These are phyloP conservation scores for Cruciata laevipes DNA, from an alignment of 257 asterid genomes.

Conservation along the genomic window DNA sequence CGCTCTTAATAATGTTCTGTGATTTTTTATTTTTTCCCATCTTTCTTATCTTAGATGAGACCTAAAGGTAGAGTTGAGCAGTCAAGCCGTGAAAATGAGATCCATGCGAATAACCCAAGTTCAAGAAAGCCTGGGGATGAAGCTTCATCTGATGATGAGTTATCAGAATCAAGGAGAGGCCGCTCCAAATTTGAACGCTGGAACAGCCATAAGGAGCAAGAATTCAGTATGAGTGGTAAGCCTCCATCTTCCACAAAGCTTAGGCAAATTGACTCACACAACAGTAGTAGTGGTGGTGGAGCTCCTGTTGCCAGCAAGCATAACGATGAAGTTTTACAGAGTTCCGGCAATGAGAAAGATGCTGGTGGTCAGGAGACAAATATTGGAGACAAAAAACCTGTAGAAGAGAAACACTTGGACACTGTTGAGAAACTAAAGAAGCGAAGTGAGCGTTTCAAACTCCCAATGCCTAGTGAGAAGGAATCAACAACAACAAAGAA, in stretches of 20 bases:
- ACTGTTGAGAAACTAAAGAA: slow-evolving; percentile 89
- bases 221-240: slow-evolving; percentile 32
- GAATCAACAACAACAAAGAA: slow-evolving; percentile 46
- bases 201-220: slow-evolving; percentile 85
- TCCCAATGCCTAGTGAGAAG: slow-evolving; percentile 89
- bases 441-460: slow-evolving; percentile 88
- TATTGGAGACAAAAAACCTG: slow-evolving; percentile 30
- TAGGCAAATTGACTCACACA: slow-evolving; percentile 29
- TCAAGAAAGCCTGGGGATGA: slow-evolving; percentile 49
- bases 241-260: slow-evolving; percentile 39
- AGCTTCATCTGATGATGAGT: slow-evolving; percentile 62
- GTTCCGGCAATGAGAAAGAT: slow-evolving; percentile 35
- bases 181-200: slow-evolving; percentile 91
- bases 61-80: slow-evolving; percentile 42
- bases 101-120: slow-evolving; percentile 32
- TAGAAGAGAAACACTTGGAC: slow-evolving; percentile 75
- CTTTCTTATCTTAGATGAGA: slow-evolving; percentile 39
- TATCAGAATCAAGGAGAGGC: slow-evolving; percentile 48
- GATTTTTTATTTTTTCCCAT: neutral
- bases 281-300: slow-evolving; percentile 21
- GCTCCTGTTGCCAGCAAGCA: slow-evolving; percentile 24
- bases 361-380: slow-evolving; percentile 28
- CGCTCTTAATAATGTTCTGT: neutral
- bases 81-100: slow-evolving; percentile 36
- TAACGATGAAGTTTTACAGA: slow-evolving; percentile 41